Percentiles rank a stretch among this genome's conserved stretches.
Evolutionary conservation across 352 stramenopile species (phyloP).

Genomic region (Pythium phragmitis): DNA sequence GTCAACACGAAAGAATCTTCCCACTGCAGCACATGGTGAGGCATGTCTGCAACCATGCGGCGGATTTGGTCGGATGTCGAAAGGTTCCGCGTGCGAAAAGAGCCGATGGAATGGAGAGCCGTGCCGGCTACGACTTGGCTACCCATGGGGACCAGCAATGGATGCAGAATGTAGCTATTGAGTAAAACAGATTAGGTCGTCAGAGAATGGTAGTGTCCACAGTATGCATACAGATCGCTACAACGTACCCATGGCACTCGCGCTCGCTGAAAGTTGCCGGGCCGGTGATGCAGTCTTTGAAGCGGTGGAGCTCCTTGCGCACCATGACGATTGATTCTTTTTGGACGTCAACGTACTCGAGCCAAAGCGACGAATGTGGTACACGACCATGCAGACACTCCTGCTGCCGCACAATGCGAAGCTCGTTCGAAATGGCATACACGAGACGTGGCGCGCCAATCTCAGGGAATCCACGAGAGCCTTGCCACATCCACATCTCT

Average conservation of each 20-base stretch:
- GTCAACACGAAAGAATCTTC: slow-evolving; percentile 24
- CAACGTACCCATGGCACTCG: slow-evolving; percentile 25
- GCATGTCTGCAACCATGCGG: slow-evolving; percentile 18
- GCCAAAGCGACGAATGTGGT: slow-evolving; percentile 18
- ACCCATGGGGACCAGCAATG: slow-evolving; percentile 12
- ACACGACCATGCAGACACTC: slow-evolving; percentile 19
- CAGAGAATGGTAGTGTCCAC: neutral
- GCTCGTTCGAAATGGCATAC: slow-evolving; percentile 12
- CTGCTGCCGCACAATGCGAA: slow-evolving; percentile 22
- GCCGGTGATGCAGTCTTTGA: slow-evolving; percentile 14
- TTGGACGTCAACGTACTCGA: slow-evolving; percentile 19
- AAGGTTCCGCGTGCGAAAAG: slow-evolving; percentile 9
- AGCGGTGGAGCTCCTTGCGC: slow-evolving; percentile 24
- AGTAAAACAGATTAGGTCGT: neutral
- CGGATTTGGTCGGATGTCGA: slow-evolving; percentile 2
- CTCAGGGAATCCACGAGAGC: slow-evolving; percentile 4
- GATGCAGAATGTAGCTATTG: slow-evolving; percentile 23
- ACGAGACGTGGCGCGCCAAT: slow-evolving; percentile 1
- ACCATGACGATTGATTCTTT: slow-evolving; percentile 11
- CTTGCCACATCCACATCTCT: slow-evolving; percentile 14
- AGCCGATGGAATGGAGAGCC: slow-evolving; percentile 14
- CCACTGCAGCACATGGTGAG: slow-evolving; percentile 22
- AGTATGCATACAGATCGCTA: neutral
- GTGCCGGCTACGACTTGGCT: slow-evolving; percentile 19
- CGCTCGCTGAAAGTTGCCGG: slow-evolving; percentile 5